These are phyloP conservation scores for Silene latifolia DNA, from an alignment of 148 eudicot species.

Conservation along the genomic window DNA sequence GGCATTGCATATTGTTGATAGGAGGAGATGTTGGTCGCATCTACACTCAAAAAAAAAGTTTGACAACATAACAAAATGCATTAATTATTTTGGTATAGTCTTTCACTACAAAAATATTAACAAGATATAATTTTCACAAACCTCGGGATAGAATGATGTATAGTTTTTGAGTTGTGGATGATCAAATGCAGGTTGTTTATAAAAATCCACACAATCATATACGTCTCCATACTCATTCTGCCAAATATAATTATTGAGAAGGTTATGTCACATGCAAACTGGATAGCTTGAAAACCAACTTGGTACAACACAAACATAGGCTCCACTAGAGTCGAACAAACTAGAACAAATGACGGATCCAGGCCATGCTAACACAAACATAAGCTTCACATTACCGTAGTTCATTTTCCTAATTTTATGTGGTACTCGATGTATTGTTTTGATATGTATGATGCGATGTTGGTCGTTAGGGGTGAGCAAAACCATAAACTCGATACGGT, in stretches of 20 bases:
- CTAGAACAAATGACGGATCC: too few species aligned
- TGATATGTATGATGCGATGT: too few species aligned
- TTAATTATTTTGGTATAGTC: too few species aligned
- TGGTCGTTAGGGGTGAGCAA: too few species aligned
- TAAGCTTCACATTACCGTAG: too few species aligned
- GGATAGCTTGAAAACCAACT: background rate
- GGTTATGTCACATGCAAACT: background rate
- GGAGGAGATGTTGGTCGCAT: background rate
- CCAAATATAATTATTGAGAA: background rate
- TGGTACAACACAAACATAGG: background rate
- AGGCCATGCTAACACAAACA: too few species aligned
- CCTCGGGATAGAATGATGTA: constrained; percentile 7
- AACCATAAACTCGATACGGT: too few species aligned
- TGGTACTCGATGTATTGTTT: too few species aligned
- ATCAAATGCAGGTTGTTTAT: constrained; percentile 23
- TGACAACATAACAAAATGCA: too few species aligned
- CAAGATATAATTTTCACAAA: background rate
- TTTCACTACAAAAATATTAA: background rate
- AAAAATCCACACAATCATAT: constrained; percentile 21
- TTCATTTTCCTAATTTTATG: too few species aligned
- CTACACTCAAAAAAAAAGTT: background rate
- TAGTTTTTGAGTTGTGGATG: constrained; percentile 17
- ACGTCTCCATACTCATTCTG: constrained; percentile 1
- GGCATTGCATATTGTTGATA: too few species aligned
- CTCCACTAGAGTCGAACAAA: too few species aligned